Evolutionary conservation across 2,329 filamentous ascomycete genomes (phyloP).

Genomic region (Diplodia intermedia): DNA sequence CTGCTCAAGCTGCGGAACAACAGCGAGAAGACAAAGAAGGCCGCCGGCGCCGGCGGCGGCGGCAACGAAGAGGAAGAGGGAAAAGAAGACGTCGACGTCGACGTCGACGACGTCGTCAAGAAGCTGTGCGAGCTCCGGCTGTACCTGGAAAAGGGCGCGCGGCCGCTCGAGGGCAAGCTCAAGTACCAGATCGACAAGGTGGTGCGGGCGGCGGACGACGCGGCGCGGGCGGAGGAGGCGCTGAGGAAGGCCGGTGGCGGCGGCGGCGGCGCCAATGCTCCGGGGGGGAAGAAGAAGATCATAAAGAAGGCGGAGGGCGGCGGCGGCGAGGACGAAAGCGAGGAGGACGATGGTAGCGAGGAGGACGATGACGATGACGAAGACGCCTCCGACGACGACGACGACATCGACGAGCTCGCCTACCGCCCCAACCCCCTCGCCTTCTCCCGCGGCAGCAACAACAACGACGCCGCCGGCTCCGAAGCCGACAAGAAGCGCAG

Average conservation of each 20-base stretch:
- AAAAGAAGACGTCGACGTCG: conserved; percentile 59
- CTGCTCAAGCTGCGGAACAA: conserved; percentile 76
- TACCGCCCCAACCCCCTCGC: conserved; percentile 67
- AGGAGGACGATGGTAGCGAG: conserved; percentile 50
- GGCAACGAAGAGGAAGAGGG: conserved; percentile 44
- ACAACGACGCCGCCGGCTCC: conserved; percentile 35
- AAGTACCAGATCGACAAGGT: conserved; percentile 98
- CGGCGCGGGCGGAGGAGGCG: conserved; percentile 56
- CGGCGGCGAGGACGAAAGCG: conserved; percentile 38
- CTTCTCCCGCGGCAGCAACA: conserved; percentile 44
- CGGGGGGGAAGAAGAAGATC: conserved; percentile 33
- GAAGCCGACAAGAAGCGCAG: conserved; percentile 38
- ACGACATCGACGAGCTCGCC: conserved; percentile 65
- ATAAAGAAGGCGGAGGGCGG: conserved; percentile 46
- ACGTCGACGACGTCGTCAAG: conserved; percentile 71
- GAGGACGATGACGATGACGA: conserved; percentile 52
- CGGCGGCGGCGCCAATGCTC: conserved; percentile 34
- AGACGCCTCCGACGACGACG: conserved; percentile 54
- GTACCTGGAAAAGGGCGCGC: conserved; percentile 90
- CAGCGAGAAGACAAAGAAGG: conserved; percentile 30
- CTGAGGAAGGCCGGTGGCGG: conserved; percentile 43
- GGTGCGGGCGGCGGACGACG: conserved; percentile 82
- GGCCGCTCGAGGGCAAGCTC: conserved; percentile 85
- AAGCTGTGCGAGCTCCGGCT: conserved; percentile 92
- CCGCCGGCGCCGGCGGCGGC: too few relatives aligned